Evolutionary conservation across 1,284 basidiomycete species (phyloP).

Genomic region (Melampsora americana): DNA sequence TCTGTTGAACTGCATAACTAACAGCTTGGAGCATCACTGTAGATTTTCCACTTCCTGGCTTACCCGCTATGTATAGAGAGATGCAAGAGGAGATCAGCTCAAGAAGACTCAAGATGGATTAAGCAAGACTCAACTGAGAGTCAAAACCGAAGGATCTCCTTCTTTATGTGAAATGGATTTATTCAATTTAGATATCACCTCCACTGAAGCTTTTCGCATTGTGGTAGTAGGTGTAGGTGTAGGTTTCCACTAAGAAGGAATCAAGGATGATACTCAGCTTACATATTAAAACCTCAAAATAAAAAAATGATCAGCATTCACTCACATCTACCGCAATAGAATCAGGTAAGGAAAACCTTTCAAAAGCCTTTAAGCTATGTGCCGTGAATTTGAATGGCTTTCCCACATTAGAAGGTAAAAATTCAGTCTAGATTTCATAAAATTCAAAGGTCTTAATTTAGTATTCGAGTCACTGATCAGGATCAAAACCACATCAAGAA

Average conservation of each 20-base stretch:
- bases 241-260: conserved; percentile 21
- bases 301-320: background rate
- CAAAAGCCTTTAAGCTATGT: background rate
- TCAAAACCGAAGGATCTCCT: conserved; percentile 18
- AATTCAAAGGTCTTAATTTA: background rate
- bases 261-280: background rate
- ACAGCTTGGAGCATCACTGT: conserved; percentile 33
- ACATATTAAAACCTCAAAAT: background rate
- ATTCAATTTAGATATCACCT: conserved; percentile 11
- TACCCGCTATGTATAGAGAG: conserved; percentile 13
- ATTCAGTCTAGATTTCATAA: background rate
- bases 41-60: conserved; percentile 40
- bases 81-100: background rate
- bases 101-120: background rate
- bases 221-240: conserved; percentile 29
- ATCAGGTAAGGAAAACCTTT: conserved; percentile 25
- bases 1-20: conserved; percentile 30
- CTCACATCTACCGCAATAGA: conserved; percentile 35
- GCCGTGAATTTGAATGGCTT: conserved; percentile 21
- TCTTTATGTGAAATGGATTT: background rate
- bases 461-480: background rate
- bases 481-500: background rate
- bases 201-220: conserved; percentile 27
- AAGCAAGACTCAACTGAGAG: conserved; percentile 21
- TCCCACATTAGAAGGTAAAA: conserved; percentile 3